phyloP scores from a whole-genome alignment of 2,329 filamentous ascomycete species.

The Colletotrichum sp. region DNA sequence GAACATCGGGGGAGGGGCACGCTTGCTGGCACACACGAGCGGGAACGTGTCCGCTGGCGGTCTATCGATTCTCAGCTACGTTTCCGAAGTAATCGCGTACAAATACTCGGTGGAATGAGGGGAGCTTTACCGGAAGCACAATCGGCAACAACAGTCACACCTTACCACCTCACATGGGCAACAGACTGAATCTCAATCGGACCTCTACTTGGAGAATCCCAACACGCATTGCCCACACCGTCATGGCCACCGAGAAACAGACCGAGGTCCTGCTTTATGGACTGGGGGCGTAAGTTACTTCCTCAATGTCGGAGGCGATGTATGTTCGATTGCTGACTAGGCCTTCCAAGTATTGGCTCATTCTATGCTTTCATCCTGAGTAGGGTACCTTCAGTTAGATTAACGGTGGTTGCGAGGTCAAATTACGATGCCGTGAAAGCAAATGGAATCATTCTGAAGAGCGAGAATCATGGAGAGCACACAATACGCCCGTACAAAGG shows the following conservation, averaged over 20 bases:
- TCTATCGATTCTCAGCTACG: not conserved
- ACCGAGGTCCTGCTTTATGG: conserved; percentile 51
- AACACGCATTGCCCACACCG: not conserved
- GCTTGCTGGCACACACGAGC: not conserved
- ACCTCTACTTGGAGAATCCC: not conserved
- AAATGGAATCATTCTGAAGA: conserved; percentile 57
- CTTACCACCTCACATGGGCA: not conserved
- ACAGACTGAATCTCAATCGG: not conserved
- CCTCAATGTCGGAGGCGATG: not conserved
- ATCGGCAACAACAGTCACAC: not conserved
- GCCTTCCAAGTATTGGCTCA: conserved; percentile 51
- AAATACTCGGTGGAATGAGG: not conserved
- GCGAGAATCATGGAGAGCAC: conserved; percentile 60
- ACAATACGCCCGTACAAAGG: conserved; percentile 50
- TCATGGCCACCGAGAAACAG: conserved; percentile 23
- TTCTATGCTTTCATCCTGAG: conserved; percentile 61
- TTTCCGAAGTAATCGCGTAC: not conserved
- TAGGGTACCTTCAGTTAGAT: conserved; percentile 44
- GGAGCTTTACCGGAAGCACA: not conserved
- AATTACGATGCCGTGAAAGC: conserved; percentile 60
- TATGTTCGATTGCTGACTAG: not conserved
- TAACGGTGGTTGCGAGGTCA: conserved; percentile 65
- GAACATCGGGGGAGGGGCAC: not conserved
- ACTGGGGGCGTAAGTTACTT: conserved; percentile 52
- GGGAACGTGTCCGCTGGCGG: not conserved